Evolutionary conservation across 1,284 basidiomycete species (phyloP).

Genomic region (Puccinia sorghi): DNA sequence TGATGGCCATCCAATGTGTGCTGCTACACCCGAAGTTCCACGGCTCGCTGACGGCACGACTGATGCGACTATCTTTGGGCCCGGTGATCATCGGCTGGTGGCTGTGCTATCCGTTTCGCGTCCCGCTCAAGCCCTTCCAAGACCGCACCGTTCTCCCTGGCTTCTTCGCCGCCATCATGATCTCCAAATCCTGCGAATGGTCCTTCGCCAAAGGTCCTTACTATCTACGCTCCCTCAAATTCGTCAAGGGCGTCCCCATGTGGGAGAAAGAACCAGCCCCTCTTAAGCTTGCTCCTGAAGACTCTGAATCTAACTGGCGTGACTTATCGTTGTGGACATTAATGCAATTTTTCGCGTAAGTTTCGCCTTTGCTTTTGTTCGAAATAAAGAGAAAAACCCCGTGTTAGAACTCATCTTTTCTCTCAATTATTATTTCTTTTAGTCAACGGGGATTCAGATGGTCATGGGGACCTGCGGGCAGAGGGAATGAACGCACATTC

Average conservation of each 20-base stretch:
- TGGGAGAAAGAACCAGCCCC: not conserved
- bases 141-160: not conserved
- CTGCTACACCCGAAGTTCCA: conserved; percentile 17
- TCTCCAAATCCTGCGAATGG: conserved; percentile 29
- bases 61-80: not conserved
- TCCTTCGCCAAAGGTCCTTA: conserved; percentile 17
- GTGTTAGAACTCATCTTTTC: not conserved
- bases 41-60: not conserved
- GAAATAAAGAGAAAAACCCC: too few species aligned
- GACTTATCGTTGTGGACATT: conserved; percentile 2
- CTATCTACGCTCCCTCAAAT: not conserved
- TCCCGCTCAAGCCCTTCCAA: not conserved
- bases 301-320: not conserved
- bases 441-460: conserved; percentile 30
- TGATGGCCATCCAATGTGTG: conserved; percentile 3
- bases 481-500: conserved; percentile 8
- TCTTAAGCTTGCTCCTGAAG: not conserved
- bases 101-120: not conserved
- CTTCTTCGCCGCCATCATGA: not conserved
- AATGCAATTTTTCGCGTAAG: not conserved
- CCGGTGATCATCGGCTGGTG: conserved; percentile 20
- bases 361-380: not conserved
- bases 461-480: conserved; percentile 18
- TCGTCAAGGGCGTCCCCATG: not conserved
- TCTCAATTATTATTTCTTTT: not conserved